Evolutionary conservation across 164 flowering plant genomes (phyloP), one percentile per base, ranked within the genome.

Genomic region (Taxillus chinensis): DNA sequence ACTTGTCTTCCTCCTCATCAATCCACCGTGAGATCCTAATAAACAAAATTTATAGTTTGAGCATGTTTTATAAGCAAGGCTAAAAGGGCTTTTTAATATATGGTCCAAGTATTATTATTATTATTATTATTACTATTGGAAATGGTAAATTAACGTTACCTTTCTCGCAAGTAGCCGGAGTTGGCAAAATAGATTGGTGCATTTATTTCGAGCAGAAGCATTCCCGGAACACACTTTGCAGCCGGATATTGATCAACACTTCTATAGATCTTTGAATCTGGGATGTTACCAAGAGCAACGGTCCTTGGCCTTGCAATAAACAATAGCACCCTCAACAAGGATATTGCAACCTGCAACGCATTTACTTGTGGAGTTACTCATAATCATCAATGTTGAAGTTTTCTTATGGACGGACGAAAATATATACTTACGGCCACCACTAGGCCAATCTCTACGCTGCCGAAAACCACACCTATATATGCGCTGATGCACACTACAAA

Each of bases 151-250:
- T 27, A 27, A 27, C 12, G 8, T 55, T 72, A 83, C 91, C 91
- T 86, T 63, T 86, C 92, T 71, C 92, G 76, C 57, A 86, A 77
- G 73, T 86, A 86, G 67, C 78, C 61, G 49, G 92, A 27, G 70
- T 84, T 86, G 40, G 89, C 79, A 65, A 86, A 86, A 70, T 80
- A 86, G 59, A 86, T 78, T 1, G 92, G 87, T 71, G 86, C 86
- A 65, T 72, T 79, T 41, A 86, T 79, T 54, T 80, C 78, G 39
- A 86, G 82, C 39, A 84, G 77, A 42, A 86, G 77, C 57, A 82
- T 46, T 62, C 92, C 92, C 0, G 85, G 87, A 40, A 84, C 81
- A 50, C 51, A 73, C 7, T 53, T 69, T 3, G 83, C 77, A 53
- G 58, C 61, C 17, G 80, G 83, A 70, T 86, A 86, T 38, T 86